Evolutionary conservation across 208 protist species (phyloP), one percentile per base, ranked within the genome.

Genomic region (Trypanosoma melophagium): DNA sequence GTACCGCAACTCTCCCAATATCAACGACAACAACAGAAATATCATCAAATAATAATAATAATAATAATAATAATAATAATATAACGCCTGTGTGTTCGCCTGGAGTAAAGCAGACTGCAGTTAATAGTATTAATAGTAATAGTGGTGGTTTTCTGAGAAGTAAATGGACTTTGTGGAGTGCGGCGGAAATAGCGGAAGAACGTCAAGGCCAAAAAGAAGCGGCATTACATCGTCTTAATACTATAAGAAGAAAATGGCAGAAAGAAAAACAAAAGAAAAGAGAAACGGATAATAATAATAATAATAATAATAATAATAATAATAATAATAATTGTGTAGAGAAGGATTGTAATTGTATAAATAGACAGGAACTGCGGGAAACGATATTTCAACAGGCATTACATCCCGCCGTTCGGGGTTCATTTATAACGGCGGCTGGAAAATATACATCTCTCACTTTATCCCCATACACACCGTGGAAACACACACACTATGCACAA

Each of bases 381-480:
- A 63, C 65, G 3, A 2, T 21, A 21, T 16, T 24, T 0, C 54
- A 24, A 24, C 55, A 70, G 41, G 12, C 13, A 31, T 45, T 52
- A 38, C 61, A 74, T 42, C 47, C 61, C 0, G 51, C 69, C 2
- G 50, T 74, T 5, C 59, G 40, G 50, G 51, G 55, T 28, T 74
- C 69, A 10, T 21, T 64, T 7, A 1, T 21, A 3, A 74, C 21
- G 22, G 60, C 69, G 1, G 60, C 69, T 14, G 69, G 69, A 19
- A 67, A 58, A 24, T 74, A 74, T 41, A 55, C 40, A 1, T 38
- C 62, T n/a, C 55, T 74, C 9, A 3, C 49, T 22, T 40, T 53
- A 24, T 74, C 68, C 3, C 68, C 60, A 19, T 41, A 68, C 13
- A 52, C 61, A 14, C 61, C 44, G 31, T 69, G 61, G 61, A 44